Percentiles rank a stretch among this genome's conserved stretches.
These are phyloP conservation scores for Ganoderma sinense DNA, from an alignment of 1,284 basidiomycete genomes.

Conservation along the genomic window DNA sequence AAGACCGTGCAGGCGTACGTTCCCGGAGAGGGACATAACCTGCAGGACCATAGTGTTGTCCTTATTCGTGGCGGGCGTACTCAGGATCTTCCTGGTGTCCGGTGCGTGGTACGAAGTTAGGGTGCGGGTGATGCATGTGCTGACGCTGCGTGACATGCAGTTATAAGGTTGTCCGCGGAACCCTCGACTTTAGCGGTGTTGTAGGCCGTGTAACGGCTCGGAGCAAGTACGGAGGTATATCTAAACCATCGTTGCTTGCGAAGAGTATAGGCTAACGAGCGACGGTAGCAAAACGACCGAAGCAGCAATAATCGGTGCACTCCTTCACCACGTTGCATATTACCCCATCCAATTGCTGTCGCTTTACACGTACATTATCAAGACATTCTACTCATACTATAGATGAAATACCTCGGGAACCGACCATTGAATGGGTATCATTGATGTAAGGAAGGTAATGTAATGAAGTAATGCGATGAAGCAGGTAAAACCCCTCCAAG, in stretches of 20 bases:
- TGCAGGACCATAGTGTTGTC: conserved; percentile 98
- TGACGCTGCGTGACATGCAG: conserved; percentile 50
- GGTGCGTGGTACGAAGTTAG: conserved; percentile 59
- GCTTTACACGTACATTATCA: conserved; percentile 25
- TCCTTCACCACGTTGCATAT: not conserved
- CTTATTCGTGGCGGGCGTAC: conserved; percentile 93
- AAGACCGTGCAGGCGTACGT: conserved; percentile 94
- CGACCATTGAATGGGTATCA: conserved; percentile 12
- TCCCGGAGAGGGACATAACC: conserved; percentile 96
- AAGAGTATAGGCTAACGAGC: not conserved
- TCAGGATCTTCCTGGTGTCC: conserved; percentile 97
- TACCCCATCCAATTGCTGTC: conserved; percentile 17
- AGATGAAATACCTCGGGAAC: conserved; percentile 1
- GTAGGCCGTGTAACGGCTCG: conserved; percentile 84
- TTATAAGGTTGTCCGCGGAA: conserved; percentile 95
- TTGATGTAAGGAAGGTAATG: conserved; percentile 11
- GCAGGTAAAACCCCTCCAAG: not conserved
- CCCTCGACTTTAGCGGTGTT: conserved; percentile 92
- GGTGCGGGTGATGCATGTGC: conserved; percentile 5
- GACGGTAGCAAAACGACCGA: conserved; percentile 26
- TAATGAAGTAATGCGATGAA: conserved; percentile 6
- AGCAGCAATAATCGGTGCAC: conserved; percentile 18
- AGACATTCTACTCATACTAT: conserved; percentile 14
- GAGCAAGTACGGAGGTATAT: conserved; percentile 94
- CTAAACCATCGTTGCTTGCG: conserved; percentile 27